A percentile compares a stretch with the other conserved stretches of the same genome.
Evolutionary conservation across 1,139 yeast species (phyloP).

Genomic region (Blastobotrys elegans): DNA sequence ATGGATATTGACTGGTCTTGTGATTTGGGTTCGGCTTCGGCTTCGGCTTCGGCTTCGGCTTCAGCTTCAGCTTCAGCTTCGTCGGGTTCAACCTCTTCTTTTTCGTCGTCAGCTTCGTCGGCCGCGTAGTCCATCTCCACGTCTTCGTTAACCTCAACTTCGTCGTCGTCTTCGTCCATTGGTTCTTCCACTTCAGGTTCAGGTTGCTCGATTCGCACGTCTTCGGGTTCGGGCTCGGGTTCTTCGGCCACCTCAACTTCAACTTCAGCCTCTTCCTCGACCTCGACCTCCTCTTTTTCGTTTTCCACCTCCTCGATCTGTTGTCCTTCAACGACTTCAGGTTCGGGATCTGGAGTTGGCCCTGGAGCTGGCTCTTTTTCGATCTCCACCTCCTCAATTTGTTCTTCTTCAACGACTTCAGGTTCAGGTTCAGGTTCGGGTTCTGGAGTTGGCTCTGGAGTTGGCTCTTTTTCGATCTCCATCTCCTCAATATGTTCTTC

Average conservation of each 20-base stretch:
- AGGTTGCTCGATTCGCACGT: slow-evolving; percentile 6
- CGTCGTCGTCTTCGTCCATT: slow-evolving; percentile 4
- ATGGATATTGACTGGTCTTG: neutral
- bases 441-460: neutral
- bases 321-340: neutral
- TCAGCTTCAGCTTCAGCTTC: slow-evolving; percentile 8
- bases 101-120: slow-evolving; percentile 22
- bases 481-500: neutral
- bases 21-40: slow-evolving; percentile 3
- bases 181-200: neutral
- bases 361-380: neutral
- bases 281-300: neutral
- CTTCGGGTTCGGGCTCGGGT: slow-evolving; percentile 9
- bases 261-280: slow-evolving; percentile 1
- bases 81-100: slow-evolving; percentile 4
- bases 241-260: neutral
- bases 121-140: slow-evolving; percentile 11
- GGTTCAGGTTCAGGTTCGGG: slow-evolving; percentile 2
- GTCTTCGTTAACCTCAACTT: slow-evolving; percentile 13
- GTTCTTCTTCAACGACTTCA: neutral
- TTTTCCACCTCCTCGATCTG: neutral
- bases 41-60: slow-evolving; percentile 10
- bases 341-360: slow-evolving; percentile 1
- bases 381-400: neutral
- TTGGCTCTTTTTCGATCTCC: neutral